phyloP scores from a whole-genome alignment of 805 yeast species.

The Candida endomychidarum region DNA sequence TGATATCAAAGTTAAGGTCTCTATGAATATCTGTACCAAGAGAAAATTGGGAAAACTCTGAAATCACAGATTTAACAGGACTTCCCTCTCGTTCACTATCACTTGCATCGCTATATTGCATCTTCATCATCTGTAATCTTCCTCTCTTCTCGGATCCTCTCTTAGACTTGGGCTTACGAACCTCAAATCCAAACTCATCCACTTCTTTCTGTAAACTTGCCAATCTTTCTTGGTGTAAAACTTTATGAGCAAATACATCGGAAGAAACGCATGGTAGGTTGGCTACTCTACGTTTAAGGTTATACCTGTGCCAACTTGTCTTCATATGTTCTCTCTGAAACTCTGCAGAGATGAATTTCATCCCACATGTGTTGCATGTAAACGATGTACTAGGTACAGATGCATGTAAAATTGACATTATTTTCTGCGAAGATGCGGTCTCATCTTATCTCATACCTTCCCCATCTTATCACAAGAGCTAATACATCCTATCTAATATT shows the following conservation, averaged over 20 bases:
- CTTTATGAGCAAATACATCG: constrained; percentile 69
- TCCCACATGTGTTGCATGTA: constrained; percentile 43
- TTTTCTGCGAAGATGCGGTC: too few species aligned
- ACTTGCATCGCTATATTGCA: constrained; percentile 2
- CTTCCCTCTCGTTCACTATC: constrained; percentile 28
- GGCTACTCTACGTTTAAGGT: constrained; percentile 45
- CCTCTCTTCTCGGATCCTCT: constrained; percentile 16
- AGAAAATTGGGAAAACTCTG: constrained; percentile 57
- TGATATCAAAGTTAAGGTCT: neutral
- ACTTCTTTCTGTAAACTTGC: constrained; percentile 30
- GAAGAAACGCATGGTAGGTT: constrained; percentile 71
- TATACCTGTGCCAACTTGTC: constrained; percentile 47
- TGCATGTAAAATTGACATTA: constrained; percentile 1
- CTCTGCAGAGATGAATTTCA: constrained; percentile 37
- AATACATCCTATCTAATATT: too few species aligned
- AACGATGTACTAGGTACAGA: constrained; percentile 25
- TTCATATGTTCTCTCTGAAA: constrained; percentile 45
- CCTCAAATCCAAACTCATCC: constrained; percentile 56
- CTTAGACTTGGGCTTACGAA: constrained; percentile 18
- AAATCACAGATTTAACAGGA: constrained; percentile 48
- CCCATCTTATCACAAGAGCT: too few species aligned
- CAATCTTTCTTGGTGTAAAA: constrained; percentile 32
- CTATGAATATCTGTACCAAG: constrained; percentile 39
- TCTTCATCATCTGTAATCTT: constrained; percentile 18
- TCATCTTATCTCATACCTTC: too few species aligned